Conservation (phyloP, 2,329 filamentous ascomycete genomes). For the Penicillium sp. region DNA sequence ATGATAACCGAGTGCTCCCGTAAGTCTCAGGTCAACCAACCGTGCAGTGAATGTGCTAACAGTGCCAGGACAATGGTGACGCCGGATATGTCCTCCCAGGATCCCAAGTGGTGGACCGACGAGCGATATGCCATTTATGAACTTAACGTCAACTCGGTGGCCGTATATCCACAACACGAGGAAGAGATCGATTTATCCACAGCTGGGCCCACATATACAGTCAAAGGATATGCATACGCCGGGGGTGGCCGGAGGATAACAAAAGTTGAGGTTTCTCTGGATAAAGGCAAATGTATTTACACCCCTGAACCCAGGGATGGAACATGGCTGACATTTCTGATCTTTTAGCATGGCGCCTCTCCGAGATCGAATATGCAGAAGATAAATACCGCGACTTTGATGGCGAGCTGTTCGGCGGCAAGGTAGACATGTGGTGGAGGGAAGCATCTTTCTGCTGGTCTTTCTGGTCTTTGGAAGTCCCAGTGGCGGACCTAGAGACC, state of each 20-base stretch:
- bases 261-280: constrained; percentile 76
- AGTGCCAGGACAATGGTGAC: constrained; percentile 67
- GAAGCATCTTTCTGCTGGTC: constrained; percentile 88
- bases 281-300: constrained; percentile 65
- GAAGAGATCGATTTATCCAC: constrained; percentile 59
- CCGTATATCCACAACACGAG: constrained; percentile 74
- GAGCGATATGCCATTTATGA: constrained; percentile 93
- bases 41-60: not conserved
- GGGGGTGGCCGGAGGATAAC: constrained; percentile 83
- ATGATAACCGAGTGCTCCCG: constrained; percentile 86
- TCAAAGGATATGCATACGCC: constrained; percentile 81
- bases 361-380: constrained; percentile 77
- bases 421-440: constrained; percentile 75
- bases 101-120: constrained; percentile 78
- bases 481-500: constrained; percentile 58
- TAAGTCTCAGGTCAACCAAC: constrained; percentile 29
- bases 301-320: not conserved
- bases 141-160: constrained; percentile 80
- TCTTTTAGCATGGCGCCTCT: constrained; percentile 63
- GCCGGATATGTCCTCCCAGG: constrained; percentile 72
- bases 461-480: constrained; percentile 77
- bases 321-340: constrained; percentile 9
- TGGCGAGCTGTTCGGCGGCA: constrained; percentile 68
- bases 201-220: constrained; percentile 57
- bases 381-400: constrained; percentile 72